A percentile compares a stretch with the other conserved stretches of the same genome.
Evolutionary conservation across 768 basidiomycete genomes (phyloP).

Genomic region (Cytidiella melzeri): DNA sequence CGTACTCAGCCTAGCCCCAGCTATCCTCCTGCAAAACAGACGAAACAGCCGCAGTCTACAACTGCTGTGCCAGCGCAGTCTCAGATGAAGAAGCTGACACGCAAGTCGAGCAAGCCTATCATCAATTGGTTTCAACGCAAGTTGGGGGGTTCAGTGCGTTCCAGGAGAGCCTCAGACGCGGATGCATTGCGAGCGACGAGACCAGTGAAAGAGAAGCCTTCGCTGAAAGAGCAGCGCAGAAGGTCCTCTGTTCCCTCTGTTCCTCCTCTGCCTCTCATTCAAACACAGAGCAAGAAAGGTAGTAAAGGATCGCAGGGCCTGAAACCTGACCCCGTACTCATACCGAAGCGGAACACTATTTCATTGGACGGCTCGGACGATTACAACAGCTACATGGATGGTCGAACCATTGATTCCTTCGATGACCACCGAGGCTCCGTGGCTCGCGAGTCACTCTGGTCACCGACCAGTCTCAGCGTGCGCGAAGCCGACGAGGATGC

Average conservation of each 20-base stretch:
- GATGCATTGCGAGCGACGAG: constrained; percentile 12
- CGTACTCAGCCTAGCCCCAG: constrained; percentile 1
- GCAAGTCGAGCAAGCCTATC: constrained; percentile 76
- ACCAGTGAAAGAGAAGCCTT: constrained; percentile 6
- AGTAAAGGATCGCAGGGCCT: constrained; percentile 16
- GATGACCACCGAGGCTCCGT: constrained; percentile 51
- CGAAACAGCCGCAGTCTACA: background rate
- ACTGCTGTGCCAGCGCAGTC: constrained; percentile 13
- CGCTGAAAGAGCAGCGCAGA: constrained; percentile 22
- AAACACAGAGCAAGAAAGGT: constrained; percentile 4
- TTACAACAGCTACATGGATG: constrained; percentile 28
- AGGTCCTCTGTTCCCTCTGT: constrained; percentile 20
- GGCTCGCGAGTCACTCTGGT: constrained; percentile 74
- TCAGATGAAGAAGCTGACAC: constrained; percentile 56
- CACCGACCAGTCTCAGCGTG: constrained; percentile 51
- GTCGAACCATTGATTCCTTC: constrained; percentile 37
- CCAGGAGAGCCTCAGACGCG: constrained; percentile 42
- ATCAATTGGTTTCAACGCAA: constrained; percentile 90
- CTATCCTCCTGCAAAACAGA: constrained; percentile 5
- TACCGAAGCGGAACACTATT: constrained; percentile 34
- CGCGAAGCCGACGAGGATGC: constrained; percentile 93
- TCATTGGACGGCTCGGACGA: constrained; percentile 58
- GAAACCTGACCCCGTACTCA: constrained; percentile 15
- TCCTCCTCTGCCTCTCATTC: constrained; percentile 16
- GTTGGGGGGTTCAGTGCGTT: constrained; percentile 60